phyloP scores from a whole-genome alignment of 345 rosid species.

The Populus alba region DNA sequence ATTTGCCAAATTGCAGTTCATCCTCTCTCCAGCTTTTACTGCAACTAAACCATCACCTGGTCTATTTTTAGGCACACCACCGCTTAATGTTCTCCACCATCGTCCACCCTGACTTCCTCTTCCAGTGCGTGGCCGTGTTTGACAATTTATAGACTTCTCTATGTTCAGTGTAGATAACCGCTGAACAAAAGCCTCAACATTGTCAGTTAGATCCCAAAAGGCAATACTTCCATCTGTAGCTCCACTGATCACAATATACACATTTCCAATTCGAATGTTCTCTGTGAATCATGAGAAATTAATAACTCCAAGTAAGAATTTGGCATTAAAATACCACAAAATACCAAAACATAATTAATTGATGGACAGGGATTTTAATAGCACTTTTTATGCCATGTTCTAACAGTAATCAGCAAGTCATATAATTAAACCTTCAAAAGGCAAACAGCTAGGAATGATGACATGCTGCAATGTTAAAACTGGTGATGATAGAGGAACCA shows the following conservation, averaged over 20 bases:
- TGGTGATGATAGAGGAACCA: constrained; percentile 66
- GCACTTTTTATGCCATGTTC: neutral
- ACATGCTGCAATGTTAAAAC: constrained; percentile 74
- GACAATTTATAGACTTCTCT: constrained; percentile 57
- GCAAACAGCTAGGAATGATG: constrained; percentile 41
- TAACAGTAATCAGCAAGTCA: neutral
- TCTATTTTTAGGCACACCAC: constrained; percentile 27
- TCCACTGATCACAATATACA: constrained; percentile 66
- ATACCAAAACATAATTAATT: neutral
- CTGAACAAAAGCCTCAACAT: constrained; percentile 63
- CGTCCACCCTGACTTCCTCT: constrained; percentile 98
- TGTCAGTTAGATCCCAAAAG: constrained; percentile 77
- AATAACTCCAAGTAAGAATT: neutral
- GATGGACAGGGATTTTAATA: neutral
- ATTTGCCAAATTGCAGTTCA: constrained; percentile 9
- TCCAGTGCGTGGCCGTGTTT: constrained; percentile 79
- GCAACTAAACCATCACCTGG: constrained; percentile 15
- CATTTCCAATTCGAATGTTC: constrained; percentile 33
- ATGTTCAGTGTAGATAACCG: constrained; percentile 48
- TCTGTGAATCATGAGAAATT: constrained; percentile 40
- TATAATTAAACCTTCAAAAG: constrained; percentile 47
- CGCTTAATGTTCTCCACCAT: constrained; percentile 57
- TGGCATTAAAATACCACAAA: neutral
- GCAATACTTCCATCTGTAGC: constrained; percentile 95
- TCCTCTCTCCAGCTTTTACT: constrained; percentile 21